Evolutionary conservation across 495 filamentous ascomycete species (phyloP), one percentile per base, ranked within the genome.

Genomic region (Annulohypoxylon moriforme): DNA sequence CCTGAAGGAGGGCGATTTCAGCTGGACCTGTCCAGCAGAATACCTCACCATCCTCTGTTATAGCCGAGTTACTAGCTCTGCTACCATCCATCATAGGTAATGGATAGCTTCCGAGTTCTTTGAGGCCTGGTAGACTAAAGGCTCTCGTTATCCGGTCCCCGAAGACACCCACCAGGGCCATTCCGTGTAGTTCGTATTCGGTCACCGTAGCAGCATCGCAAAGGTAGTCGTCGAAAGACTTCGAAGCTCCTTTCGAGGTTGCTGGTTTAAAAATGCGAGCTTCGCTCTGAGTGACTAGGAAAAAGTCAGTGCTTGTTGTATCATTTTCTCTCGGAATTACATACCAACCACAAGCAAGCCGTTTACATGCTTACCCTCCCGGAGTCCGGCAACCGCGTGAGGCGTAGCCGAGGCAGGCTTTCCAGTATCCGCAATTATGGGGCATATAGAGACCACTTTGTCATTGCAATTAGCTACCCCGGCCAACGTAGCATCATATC

Each of bases 1-100:
- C 88, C 62, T 93, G 90, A 34, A 97, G 80, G 57, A 96, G 77
- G 5, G 89, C 89, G 13, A 97, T 79, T 79, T 99, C 93, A 0
- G 93, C 91, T 1, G 96, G 95, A 0, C 94, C 93, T n/a, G 88
- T 90, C 94, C 94, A 98, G 55, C 89, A 90, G 57, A 98, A 83
- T 56, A 98, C 85, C 64, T 93, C 91, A 13, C 96, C 94, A 10
- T 90, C 89, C 38, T 86, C 85, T 0, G 92, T 91, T 36, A 98
- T 87, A 40, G 89, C 80, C 3, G 91, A 83, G 22, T 91, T 89
- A 2, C 84, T 78, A 33, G 91, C 85, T n/a, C 93, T 87, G 29
- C 85, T 88, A 46, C 90, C 85, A 75, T 98, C 95, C 18, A 96
- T 84, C 74, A 90, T 83, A 18, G 80, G 80, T 5, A 96, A 79